Conservation (phyloP, 371 early-diverging fungal genomes). For the Actinomucor elegans region DNA sequence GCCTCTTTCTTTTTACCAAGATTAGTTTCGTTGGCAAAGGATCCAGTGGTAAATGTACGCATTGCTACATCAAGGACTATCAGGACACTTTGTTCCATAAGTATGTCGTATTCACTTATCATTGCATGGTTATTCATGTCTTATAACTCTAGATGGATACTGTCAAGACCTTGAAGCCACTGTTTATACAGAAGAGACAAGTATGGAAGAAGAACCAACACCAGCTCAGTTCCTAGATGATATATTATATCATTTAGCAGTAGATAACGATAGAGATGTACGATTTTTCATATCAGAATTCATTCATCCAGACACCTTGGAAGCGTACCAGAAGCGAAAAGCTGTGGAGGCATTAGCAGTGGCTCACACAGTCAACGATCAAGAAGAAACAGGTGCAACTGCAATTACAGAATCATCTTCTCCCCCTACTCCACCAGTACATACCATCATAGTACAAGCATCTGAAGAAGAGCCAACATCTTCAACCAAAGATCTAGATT, state of each 20-base stretch:
- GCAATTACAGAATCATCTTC: not conserved
- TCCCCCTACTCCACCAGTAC: not conserved
- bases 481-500: not conserved
- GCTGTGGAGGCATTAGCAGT: not conserved
- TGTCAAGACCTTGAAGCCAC: conserved; percentile 5
- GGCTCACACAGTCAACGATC: too few species aligned
- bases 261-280: conserved; percentile 39
- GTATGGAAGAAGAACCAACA: conserved; percentile 13
- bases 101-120: not conserved
- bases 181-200: not conserved
- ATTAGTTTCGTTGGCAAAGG: conserved; percentile 28
- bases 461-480: not conserved
- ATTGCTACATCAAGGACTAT: conserved; percentile 37
- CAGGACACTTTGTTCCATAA: conserved; percentile 24
- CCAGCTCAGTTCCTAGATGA: conserved; percentile 29
- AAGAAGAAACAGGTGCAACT: not conserved
- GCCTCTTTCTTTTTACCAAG: conserved; percentile 45
- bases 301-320: conserved; percentile 12
- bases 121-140: too few species aligned
- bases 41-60: conserved; percentile 44
- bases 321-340: not conserved
- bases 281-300: conserved; percentile 28
- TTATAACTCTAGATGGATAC: conserved; percentile 13
- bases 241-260: conserved; percentile 28
- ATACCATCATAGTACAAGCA: not conserved